Base-by-base conservation (phyloP, 768 basidiomycete genomes). In the Hygrophoropsis aurantiaca region DNA sequence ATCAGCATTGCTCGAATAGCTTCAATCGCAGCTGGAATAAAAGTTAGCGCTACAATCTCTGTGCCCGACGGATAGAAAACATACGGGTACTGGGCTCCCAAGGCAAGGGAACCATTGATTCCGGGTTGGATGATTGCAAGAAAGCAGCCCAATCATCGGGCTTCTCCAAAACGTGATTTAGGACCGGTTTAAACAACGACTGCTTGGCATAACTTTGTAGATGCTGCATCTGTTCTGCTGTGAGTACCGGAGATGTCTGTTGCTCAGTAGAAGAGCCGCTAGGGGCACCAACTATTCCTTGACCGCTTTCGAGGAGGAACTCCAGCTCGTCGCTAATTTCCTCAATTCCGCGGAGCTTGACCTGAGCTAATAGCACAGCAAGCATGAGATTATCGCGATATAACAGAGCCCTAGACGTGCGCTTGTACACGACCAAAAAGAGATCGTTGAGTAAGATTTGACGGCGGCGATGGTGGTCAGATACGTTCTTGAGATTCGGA, bases 361-460 rank as follows among this genome's bases (percentile, higher is more conserved):
- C 85, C 60, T 95, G 93, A 0, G 92, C 87, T 24, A 99, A 78
- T 16, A 94, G 80, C 11, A 95, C 83, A 2, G 91, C 93, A 37
- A 98, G 79, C 75, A 97, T 87, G 33, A 94, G 75, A 51, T 94
- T 87, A 58, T 99, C 97, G 10, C 83, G 79, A 60, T 97, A 87
- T 15, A 98, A 78, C 18, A 99, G 72, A 1, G 94, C 87, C 26
- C 94, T 82, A 7, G 94, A 91, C 1, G 94, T 94, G 38, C 97
- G 79, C 65, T 80, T 83, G 71, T 88, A 97, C 18, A 93, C 83
- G 21, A 87, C 75, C 25, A 94, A 69, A 82, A 97, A 98, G 15
- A 99, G 76, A 57, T 97, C 94, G 44, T 85, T 82, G 44, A 92
- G 69, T 18, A 99, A 72, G 44, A 94, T 87, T 38, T 85, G 79